Percentiles rank a stretch among this genome's conserved stretches.
phyloP scores from a whole-genome alignment of 2,329 filamentous ascomycete genomes.

The Alternaria novae-zelandiae region DNA sequence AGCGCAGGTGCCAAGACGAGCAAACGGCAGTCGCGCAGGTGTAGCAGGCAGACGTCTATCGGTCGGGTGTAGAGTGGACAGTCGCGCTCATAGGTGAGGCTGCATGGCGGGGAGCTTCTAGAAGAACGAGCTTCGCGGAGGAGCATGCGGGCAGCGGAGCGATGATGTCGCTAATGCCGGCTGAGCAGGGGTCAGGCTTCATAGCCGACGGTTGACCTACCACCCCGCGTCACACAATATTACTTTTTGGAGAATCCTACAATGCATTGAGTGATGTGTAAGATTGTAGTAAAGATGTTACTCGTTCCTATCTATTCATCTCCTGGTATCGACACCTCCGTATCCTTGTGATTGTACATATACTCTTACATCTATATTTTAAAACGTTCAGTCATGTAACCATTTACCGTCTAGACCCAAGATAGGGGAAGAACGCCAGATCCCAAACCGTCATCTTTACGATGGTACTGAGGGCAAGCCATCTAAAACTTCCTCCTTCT shows the following conservation, averaged over 20 bases:
- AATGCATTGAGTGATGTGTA: not conserved
- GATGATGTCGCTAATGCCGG: slow-evolving; percentile 10
- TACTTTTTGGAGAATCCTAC: not conserved
- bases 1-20: not conserved
- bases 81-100: slow-evolving; percentile 7
- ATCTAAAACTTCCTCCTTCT: slow-evolving; percentile 5
- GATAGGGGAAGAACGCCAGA: not conserved
- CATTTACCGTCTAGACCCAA: not conserved
- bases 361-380: slow-evolving; percentile 3
- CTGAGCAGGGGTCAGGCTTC: slow-evolving; percentile 13
- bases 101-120: slow-evolving; percentile 19
- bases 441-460: not conserved
- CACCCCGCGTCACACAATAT: slow-evolving; percentile 1
- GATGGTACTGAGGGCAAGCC: slow-evolving; percentile 8
- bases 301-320: not conserved
- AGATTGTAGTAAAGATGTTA: not conserved
- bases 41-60: not conserved
- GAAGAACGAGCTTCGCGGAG: slow-evolving; percentile 19
- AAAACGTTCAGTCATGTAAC: not conserved
- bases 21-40: not conserved
- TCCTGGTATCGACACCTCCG: not conserved
- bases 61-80: not conserved
- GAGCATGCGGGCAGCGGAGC: slow-evolving; percentile 17
- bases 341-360: not conserved
- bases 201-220: not conserved